Evolutionary conservation across 306 rosid genomes (phyloP), one percentile per base, ranked within the genome.

Genomic region (Dalbergia cultrata): DNA sequence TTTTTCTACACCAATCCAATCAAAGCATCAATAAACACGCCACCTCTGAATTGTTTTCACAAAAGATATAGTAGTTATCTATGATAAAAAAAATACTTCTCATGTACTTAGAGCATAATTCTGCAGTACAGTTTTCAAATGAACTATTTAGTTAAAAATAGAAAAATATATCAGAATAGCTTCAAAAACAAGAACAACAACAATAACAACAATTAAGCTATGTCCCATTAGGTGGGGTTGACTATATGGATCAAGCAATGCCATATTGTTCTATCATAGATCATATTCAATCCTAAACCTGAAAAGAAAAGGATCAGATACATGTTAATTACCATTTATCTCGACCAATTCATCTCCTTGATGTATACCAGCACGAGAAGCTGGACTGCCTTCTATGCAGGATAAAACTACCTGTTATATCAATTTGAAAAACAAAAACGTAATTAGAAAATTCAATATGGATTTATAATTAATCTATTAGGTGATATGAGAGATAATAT

Each of bases 321-420:
- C 21, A 80, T 76, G 14, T 58, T 34, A 21, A 21, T 8, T 67
- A 95, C 99, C 99, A 62, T 95, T 90, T 78, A 95, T 95, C 86
- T 95, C 98, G 39, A 95, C 88, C 86, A 95, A 81, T 86, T 95
- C 92, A 78, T 95, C 99, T 86, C 99, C 99, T 77, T 91, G 89
- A 70, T 85, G 99, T 81, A 95, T 85, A 72, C 98, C 98, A 68
- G 98, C 95, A 54, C 99, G 97, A 78, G 95, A 92, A 82, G 98
- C 99, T 7, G 99, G 99, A 86, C 99, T 74, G 31, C 90, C 94
- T 64, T 95, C 97, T 64, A 95, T 71, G 79, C 90, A 88, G 37
- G 99, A 95, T 86, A 95, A 82, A 76, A 95, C 96, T 69, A 93
- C 92, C 98, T 95, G 93, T 80, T 66, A 74, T 76, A 49, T 81